Conservation (phyloP, 2,329 filamentous ascomycete species). For the Arthrobotrys entomopaga region DNA sequence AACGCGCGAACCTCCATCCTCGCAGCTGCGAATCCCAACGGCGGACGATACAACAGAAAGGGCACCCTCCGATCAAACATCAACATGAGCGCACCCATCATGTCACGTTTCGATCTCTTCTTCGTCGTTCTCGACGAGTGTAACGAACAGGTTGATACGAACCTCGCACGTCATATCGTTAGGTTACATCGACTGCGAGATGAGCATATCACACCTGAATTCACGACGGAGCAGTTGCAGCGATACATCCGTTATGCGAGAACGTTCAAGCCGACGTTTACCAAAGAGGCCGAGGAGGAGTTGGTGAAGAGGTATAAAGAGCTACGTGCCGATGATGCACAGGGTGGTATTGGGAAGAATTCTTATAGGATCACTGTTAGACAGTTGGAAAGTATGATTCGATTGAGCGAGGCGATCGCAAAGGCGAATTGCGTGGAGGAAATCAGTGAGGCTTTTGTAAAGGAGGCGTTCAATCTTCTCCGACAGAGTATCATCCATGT, state of each 20-base stretch:
- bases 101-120: constrained; percentile 99
- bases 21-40: constrained; percentile 93
- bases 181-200: constrained; percentile 92
- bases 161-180: constrained; percentile 94
- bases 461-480: constrained; percentile 89
- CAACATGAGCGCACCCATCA: constrained; percentile 98
- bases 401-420: constrained; percentile 94
- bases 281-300: constrained; percentile 81
- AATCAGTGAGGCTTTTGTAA: constrained; percentile 83
- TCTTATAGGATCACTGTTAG: constrained; percentile 97
- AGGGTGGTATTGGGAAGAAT: constrained; percentile 92
- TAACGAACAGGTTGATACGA: constrained; percentile 88
- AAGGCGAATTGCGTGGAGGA: constrained; percentile 97
- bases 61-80: constrained; percentile 92
- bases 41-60: constrained; percentile 97
- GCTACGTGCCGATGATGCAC: constrained; percentile 88
- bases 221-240: constrained; percentile 94
- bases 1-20: constrained; percentile 96
- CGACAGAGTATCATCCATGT: constrained; percentile 96
- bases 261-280: constrained; percentile 94
- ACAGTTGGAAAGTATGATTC: constrained; percentile 95
- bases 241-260: constrained; percentile 96
- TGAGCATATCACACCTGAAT: constrained; percentile 88
- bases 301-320: constrained; percentile 96
- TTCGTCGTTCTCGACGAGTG: constrained; percentile 98